A percentile compares a stretch with the other conserved stretches of the same genome.
These are phyloP conservation scores for Penicillium sclerotigenum DNA, from an alignment of 2,329 filamentous ascomycete species.

Conservation along the genomic window DNA sequence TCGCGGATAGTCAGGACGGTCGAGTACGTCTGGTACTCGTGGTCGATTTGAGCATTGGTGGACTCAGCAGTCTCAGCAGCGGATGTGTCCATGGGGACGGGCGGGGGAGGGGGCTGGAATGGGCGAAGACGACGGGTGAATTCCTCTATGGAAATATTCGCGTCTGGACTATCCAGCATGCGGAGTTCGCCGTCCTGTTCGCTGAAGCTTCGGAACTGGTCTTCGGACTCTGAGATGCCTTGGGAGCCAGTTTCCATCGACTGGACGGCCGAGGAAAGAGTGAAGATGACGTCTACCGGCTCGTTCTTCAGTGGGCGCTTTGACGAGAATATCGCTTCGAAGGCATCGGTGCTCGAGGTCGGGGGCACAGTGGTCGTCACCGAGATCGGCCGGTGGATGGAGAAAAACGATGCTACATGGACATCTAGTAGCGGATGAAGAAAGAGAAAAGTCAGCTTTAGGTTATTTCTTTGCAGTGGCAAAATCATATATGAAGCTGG, in stretches of 20 bases:
- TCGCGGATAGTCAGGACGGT: slow-evolving; percentile 54
- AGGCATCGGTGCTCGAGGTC: slow-evolving; percentile 67
- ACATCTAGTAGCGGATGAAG: slow-evolving; percentile 60
- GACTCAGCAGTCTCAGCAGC: slow-evolving; percentile 33
- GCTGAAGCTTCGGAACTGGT: slow-evolving; percentile 29
- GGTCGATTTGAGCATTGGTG: slow-evolving; percentile 37
- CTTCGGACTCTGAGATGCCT: slow-evolving; percentile 33
- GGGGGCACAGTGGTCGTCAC: slow-evolving; percentile 77
- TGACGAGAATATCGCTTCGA: slow-evolving; percentile 78
- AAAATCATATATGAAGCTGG: background rate
- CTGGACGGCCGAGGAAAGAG: slow-evolving; percentile 52
- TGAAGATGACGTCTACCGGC: slow-evolving; percentile 62
- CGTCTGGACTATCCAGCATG: slow-evolving; percentile 53
- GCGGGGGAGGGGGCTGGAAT: slow-evolving; percentile 80
- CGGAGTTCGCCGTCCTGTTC: slow-evolving; percentile 41
- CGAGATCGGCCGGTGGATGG: slow-evolving; percentile 89
- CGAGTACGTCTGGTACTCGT: slow-evolving; percentile 45
- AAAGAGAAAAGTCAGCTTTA: slow-evolving; percentile 6
- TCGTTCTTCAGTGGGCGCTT: slow-evolving; percentile 46
- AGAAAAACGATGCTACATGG: slow-evolving; percentile 88
- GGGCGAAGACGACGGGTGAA: slow-evolving; percentile 70
- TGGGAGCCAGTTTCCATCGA: slow-evolving; percentile 43
- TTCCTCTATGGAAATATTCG: slow-evolving; percentile 65
- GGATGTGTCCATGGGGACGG: slow-evolving; percentile 53
- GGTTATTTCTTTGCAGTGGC: background rate